These are phyloP conservation scores for Neurospora sp. DNA, from an alignment of 2,329 filamentous ascomycete species.

Conservation along the genomic window DNA sequence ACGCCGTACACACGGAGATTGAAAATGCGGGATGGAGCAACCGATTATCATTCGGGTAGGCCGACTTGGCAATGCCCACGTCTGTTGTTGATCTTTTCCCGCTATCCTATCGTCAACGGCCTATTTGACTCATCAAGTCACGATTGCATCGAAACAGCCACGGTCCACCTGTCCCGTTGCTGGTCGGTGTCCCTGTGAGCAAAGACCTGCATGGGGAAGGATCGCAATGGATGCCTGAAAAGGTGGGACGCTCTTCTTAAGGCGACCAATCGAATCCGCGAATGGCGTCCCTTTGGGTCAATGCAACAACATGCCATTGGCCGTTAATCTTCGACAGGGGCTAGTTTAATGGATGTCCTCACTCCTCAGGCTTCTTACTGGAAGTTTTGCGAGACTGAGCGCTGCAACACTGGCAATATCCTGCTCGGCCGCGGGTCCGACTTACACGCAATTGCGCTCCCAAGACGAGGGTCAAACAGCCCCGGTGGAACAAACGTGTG, in stretches of 20 bases:
- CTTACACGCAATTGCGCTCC: background rate
- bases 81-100: background rate
- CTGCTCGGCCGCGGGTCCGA: background rate
- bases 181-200: background rate
- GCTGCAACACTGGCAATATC: background rate
- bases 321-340: background rate
- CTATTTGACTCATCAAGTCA: background rate
- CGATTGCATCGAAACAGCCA: background rate
- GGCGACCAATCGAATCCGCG: constrained; percentile 8
- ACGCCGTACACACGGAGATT: background rate
- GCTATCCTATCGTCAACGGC: background rate
- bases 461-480: background rate
- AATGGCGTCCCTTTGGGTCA: constrained; percentile 1
- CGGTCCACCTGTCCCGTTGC: background rate
- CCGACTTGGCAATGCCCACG: background rate
- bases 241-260: constrained; percentile 7
- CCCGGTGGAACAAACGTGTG: background rate
- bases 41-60: background rate
- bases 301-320: constrained; percentile 1
- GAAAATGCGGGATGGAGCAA: background rate
- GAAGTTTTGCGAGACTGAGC: background rate
- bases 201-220: background rate
- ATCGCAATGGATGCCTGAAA: constrained; percentile 10
- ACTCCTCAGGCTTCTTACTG: background rate
- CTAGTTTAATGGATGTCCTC: background rate